A percentile compares a stretch with the other conserved stretches of the same genome.
phyloP scores from a whole-genome alignment of 164 flowering plant species.

The Houttuynia cordata region DNA sequence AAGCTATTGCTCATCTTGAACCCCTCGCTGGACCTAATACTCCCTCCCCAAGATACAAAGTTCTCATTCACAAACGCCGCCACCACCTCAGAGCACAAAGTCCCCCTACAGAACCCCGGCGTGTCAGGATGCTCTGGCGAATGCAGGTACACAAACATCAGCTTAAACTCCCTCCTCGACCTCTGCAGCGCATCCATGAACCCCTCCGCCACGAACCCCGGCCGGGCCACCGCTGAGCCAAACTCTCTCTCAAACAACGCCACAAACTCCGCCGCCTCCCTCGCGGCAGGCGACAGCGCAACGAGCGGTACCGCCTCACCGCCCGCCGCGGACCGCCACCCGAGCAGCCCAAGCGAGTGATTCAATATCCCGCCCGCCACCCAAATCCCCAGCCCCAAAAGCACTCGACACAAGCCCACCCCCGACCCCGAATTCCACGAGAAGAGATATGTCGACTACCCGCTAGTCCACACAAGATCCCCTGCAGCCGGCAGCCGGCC shows the following conservation, averaged over 20 bases:
- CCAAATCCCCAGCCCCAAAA: slow-evolving; percentile 79
- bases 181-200: slow-evolving; percentile 89
- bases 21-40: slow-evolving; percentile 83
- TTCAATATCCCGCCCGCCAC: slow-evolving; percentile 73
- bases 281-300: slow-evolving; percentile 45
- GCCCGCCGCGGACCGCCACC: slow-evolving; percentile 24
- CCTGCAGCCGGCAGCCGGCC: too few relatives aligned
- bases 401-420: slow-evolving; percentile 81
- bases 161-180: slow-evolving; percentile 57
- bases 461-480: too few relatives aligned
- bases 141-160: slow-evolving; percentile 86
- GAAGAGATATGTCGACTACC: too few relatives aligned
- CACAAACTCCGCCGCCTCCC: slow-evolving; percentile 64
- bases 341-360: slow-evolving; percentile 50
- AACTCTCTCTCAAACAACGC: slow-evolving; percentile 67
- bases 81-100: slow-evolving; percentile 53
- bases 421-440: too few relatives aligned
- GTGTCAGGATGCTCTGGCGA: slow-evolving; percentile 98
- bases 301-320: slow-evolving; percentile 33
- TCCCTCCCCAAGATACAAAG: slow-evolving; percentile 93
- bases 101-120: slow-evolving; percentile 54
- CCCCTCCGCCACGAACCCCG: slow-evolving; percentile 64
- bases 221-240: slow-evolving; percentile 28
- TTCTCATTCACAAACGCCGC: slow-evolving; percentile 79
- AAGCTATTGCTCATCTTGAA: slow-evolving; percentile 98